phyloP scores from a whole-genome alignment of 2,329 filamentous ascomycete species.

The Pseudogymnoascus sp. region DNA sequence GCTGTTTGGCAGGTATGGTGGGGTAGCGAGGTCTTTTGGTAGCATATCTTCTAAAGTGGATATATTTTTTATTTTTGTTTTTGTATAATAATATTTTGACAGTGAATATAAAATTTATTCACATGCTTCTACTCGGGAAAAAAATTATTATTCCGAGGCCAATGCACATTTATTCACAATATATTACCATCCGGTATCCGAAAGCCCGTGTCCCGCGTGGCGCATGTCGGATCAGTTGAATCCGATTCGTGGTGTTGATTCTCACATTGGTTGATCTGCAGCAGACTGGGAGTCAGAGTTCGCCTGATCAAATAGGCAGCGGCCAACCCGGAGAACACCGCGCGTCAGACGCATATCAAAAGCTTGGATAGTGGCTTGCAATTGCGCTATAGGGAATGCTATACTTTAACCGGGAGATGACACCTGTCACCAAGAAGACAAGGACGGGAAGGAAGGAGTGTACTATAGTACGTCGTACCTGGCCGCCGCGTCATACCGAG shows the following conservation, averaged over 20 bases:
- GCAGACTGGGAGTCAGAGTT: not conserved
- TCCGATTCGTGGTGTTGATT: conserved; percentile 2
- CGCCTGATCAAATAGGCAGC: not conserved
- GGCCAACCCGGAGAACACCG: not conserved
- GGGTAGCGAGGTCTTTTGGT: not conserved
- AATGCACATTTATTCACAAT: not conserved
- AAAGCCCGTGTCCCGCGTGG: not conserved
- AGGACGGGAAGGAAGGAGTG: not conserved
- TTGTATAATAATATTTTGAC: not conserved
- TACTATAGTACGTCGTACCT: not conserved
- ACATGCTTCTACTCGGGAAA: not conserved
- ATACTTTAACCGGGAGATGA: not conserved
- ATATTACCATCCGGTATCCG: not conserved
- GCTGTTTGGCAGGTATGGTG: not conserved
- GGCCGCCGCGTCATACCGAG: not conserved
- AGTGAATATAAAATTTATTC: not conserved
- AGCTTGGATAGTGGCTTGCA: not conserved
- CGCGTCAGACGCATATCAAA: not conserved
- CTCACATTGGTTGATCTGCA: not conserved
- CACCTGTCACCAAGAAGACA: not conserved
- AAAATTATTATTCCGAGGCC: not conserved
- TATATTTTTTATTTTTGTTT: not conserved
- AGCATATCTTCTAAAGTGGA: not conserved
- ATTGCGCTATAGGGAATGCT: not conserved
- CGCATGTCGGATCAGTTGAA: not conserved